A percentile compares a stretch with the other conserved stretches of the same genome.
Conservation (phyloP, 352 stramenopile species). For the Phytophthora sojae region DNA sequence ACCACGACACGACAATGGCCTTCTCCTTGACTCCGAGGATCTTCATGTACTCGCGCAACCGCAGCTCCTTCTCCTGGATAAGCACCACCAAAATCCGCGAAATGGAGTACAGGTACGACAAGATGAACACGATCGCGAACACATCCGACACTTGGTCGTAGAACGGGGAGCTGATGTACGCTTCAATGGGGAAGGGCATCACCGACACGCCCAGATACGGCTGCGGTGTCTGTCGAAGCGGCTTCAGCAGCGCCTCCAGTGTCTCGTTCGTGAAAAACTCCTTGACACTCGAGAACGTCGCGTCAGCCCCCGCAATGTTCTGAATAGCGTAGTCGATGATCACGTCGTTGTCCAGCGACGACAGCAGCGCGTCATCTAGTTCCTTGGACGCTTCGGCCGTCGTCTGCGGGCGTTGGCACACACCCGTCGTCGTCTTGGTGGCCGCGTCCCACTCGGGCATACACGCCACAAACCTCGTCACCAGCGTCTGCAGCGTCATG, state of each 20-base stretch:
- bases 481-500: constrained; percentile 37
- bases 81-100: constrained; percentile 88
- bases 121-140: constrained; percentile 91
- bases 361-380: constrained; percentile 46
- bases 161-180: constrained; percentile 70
- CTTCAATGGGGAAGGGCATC: constrained; percentile 63
- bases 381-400: constrained; percentile 33
- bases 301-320: constrained; percentile 23
- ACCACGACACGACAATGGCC: constrained; percentile 73
- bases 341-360: constrained; percentile 50
- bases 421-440: constrained; percentile 25
- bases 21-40: constrained; percentile 92
- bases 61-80: constrained; percentile 93
- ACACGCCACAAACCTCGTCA: constrained; percentile 32
- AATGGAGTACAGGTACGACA: constrained; percentile 92
- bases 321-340: constrained; percentile 45
- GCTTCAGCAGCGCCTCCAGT: constrained; percentile 49
- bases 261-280: constrained; percentile 34
- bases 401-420: constrained; percentile 26
- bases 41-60: constrained; percentile 93
- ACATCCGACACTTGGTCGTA: constrained; percentile 75
- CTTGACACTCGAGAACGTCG: constrained; percentile 35
- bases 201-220: constrained; percentile 55
- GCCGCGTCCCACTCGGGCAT: constrained; percentile 33
- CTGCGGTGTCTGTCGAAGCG: constrained; percentile 68